These are phyloP conservation scores for Epichloe sylvatica DNA, from an alignment of 2,329 filamentous ascomycete genomes.

Conservation along the genomic window DNA sequence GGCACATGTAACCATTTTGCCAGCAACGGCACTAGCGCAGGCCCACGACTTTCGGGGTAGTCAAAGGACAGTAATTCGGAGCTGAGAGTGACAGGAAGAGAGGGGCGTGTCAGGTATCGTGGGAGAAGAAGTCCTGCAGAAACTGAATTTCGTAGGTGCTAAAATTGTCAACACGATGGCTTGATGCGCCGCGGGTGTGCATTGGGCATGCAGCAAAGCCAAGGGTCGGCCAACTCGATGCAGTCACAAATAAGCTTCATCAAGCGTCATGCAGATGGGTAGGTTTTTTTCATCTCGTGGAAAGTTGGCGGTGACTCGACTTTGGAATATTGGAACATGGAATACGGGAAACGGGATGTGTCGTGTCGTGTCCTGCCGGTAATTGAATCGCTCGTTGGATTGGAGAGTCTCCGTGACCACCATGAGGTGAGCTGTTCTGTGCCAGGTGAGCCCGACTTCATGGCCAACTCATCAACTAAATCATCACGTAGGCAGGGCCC, in stretches of 20 bases:
- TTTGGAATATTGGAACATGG: background rate
- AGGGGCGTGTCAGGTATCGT: background rate
- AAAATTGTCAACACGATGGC: background rate
- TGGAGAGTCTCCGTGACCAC: background rate
- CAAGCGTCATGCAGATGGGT: background rate
- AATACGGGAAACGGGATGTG: too few species aligned
- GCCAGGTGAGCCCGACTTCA: background rate
- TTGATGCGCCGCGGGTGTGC: background rate
- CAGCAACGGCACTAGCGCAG: background rate
- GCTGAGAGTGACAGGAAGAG: background rate
- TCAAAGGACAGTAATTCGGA: background rate
- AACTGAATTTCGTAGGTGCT: background rate
- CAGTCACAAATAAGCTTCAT: background rate
- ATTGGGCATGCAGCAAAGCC: background rate
- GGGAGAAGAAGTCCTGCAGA: background rate
- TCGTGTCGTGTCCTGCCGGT: background rate
- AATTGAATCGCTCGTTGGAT: background rate
- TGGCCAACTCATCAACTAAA: background rate
- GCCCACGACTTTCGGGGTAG: background rate
- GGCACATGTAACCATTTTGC: background rate
- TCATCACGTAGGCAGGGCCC: conserved; percentile 1
- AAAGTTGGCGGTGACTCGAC: background rate
- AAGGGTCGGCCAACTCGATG: background rate
- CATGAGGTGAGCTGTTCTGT: background rate
- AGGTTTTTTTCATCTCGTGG: background rate